A percentile compares a stretch with the other conserved stretches of the same genome.
These are phyloP conservation scores for Amaranthus cruentus DNA, from an alignment of 148 eudicot genomes.

Conservation along the genomic window DNA sequence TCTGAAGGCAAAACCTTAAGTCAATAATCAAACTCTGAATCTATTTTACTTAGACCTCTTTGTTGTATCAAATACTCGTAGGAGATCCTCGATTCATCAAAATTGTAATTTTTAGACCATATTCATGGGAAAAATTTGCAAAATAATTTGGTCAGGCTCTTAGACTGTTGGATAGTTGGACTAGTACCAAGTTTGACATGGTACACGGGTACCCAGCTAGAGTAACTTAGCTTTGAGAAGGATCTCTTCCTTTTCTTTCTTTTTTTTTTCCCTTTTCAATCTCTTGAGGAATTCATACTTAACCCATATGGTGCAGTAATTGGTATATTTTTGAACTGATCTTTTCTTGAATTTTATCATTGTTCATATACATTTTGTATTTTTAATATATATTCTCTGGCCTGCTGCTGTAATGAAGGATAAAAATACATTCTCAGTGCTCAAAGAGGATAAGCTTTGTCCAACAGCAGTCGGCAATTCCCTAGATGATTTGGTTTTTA, in stretches of 20 bases:
- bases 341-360: background rate
- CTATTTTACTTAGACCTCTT: too few relatives aligned
- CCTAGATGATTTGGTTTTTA: conserved; percentile 9
- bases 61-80: too few relatives aligned
- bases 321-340: background rate
- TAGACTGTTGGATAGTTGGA: too few relatives aligned
- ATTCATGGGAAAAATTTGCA: too few relatives aligned
- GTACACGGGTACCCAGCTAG: too few relatives aligned
- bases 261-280: background rate
- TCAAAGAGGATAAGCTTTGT: conserved; percentile 26
- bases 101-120: too few relatives aligned
- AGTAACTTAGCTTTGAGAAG: background rate
- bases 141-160: too few relatives aligned
- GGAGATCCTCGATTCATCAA: too few relatives aligned
- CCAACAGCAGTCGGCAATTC: conserved; percentile 15
- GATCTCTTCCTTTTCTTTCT: background rate
- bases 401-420: conserved; percentile 1
- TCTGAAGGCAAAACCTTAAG: too few relatives aligned
- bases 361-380: background rate
- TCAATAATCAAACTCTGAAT: too few relatives aligned
- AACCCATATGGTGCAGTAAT: background rate
- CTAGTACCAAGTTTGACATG: too few relatives aligned
- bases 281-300: too few relatives aligned
- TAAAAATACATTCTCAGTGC: background rate
- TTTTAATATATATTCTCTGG: background rate